phyloP scores from a whole-genome alignment of 148 eudicot species.

The Vaccinium darrowii region DNA sequence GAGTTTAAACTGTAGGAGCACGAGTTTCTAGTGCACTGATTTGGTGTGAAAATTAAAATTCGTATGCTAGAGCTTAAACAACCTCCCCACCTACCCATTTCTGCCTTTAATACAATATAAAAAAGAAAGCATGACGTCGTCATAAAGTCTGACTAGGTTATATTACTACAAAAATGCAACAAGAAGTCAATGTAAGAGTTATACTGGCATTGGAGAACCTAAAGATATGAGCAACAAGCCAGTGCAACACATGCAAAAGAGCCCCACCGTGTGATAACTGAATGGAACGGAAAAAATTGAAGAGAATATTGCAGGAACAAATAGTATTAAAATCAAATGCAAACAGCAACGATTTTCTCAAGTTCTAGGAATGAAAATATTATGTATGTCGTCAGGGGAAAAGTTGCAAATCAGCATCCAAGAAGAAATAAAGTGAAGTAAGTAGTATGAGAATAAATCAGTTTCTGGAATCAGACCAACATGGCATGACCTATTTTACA shows the following conservation, averaged over 20 bases:
- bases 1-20: too few relatives aligned
- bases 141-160: neutral
- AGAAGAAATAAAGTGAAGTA: too few relatives aligned
- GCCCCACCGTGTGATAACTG: neutral
- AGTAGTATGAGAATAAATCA: too few relatives aligned
- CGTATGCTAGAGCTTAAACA: conserved; percentile 90
- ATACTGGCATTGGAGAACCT: neutral
- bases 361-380: neutral
- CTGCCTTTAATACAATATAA: conserved; percentile 46
- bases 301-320: neutral
- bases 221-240: neutral
- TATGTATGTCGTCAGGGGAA: too few relatives aligned
- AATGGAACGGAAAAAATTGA: neutral
- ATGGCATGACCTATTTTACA: too few relatives aligned
- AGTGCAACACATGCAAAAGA: neutral
- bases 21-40: too few relatives aligned
- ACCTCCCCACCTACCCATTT: conserved; percentile 93
- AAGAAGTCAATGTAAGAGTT: neutral
- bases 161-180: too few relatives aligned
- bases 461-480: too few relatives aligned
- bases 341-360: neutral
- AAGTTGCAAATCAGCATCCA: too few relatives aligned
- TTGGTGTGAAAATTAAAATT: conserved; percentile 7
- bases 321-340: neutral
- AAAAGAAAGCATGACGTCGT: conserved; percentile 7